Conservation (phyloP, 163 green algal species). For the Chloromonas sp. region DNA sequence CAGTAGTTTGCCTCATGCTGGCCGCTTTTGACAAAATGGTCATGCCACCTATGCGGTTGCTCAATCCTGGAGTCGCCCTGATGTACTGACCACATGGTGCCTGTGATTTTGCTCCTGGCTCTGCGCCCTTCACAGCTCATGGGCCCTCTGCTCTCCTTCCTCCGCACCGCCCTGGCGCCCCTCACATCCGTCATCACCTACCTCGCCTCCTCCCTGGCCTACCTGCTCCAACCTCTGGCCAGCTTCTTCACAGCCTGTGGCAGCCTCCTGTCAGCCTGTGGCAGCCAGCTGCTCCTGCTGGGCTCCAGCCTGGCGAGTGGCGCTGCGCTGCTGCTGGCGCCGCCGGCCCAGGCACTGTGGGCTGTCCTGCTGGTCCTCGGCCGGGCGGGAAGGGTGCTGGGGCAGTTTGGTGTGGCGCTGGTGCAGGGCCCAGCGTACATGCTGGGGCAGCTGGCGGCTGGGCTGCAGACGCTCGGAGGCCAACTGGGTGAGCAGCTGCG, state of each 20-base stretch:
- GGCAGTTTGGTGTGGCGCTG: background rate
- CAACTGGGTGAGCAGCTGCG: background rate
- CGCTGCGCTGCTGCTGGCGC: background rate
- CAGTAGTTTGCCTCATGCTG: too few species aligned
- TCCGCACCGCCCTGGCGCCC: background rate
- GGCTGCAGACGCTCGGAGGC: background rate
- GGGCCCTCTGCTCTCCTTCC: background rate
- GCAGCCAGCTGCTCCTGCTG: too few species aligned
- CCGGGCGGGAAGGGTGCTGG: background rate
- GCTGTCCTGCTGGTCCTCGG: background rate
- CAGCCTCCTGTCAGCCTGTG: too few species aligned
- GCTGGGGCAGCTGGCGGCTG: background rate
- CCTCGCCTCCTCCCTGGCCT: background rate
- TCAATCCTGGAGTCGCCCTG: too few species aligned
- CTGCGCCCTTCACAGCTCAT: background rate
- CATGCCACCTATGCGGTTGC: too few species aligned
- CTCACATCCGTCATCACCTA: background rate
- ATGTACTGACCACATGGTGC: too few species aligned
- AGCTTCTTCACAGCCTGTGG: background rate
- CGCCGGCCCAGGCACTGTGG: background rate
- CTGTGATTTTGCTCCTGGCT: too few species aligned
- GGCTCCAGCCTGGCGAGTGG: too few species aligned
- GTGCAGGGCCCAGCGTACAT: background rate
- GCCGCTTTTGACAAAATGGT: too few species aligned
- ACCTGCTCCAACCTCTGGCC: background rate